These are phyloP conservation scores for Infundibulicybe gibba DNA, from an alignment of 768 basidiomycete species.

Conservation along the genomic window DNA sequence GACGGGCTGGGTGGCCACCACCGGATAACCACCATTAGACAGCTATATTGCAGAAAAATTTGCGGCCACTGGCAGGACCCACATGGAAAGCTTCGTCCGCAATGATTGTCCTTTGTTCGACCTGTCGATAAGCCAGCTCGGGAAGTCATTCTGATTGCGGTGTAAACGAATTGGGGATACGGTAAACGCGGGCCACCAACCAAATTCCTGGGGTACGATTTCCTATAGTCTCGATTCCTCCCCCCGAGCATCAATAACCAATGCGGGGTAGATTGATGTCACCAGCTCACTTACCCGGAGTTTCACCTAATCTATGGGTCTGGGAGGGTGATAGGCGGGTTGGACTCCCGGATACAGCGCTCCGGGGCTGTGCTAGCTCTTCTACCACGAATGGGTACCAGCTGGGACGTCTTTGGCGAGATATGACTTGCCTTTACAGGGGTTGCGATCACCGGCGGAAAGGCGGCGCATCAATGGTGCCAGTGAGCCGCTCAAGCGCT, in stretches of 20 bases:
- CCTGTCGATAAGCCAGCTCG: constrained; percentile 21
- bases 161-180: background rate
- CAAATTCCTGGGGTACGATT: background rate
- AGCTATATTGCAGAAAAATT: constrained; percentile 42
- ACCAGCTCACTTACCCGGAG: constrained; percentile 20
- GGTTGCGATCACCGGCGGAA: too few relatives aligned
- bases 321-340: background rate
- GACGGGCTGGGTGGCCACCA: constrained; percentile 40
- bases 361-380: too few relatives aligned
- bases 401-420: too few relatives aligned
- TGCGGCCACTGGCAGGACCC: constrained; percentile 28
- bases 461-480: too few relatives aligned
- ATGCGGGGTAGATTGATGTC: constrained; percentile 20
- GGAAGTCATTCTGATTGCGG: constrained; percentile 10
- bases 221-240: background rate
- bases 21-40: too few relatives aligned
- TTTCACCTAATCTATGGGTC: constrained; percentile 33
- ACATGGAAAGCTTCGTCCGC: constrained; percentile 16
- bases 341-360: too few relatives aligned
- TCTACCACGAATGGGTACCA: too few relatives aligned
- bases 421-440: too few relatives aligned
- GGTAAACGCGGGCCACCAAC: background rate
- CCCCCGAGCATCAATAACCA: constrained; percentile 9
- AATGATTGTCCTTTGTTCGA: constrained; percentile 14
- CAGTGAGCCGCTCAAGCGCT: too few relatives aligned